Percentiles rank a stretch among this genome's conserved stretches.
These are phyloP conservation scores for Geum urbanum DNA, from an alignment of 306 rosid species.

Conservation along the genomic window DNA sequence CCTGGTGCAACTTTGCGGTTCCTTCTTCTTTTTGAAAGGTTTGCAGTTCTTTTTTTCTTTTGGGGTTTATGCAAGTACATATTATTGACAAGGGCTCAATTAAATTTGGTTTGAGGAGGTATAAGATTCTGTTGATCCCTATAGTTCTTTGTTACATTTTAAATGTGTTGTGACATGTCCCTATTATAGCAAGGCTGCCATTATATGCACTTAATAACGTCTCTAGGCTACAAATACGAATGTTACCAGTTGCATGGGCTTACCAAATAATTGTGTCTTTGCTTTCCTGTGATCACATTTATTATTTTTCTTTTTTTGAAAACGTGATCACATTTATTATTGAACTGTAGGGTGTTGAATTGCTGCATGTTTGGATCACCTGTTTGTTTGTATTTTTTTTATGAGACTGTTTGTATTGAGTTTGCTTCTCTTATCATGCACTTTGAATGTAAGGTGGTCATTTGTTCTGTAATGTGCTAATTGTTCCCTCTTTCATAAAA, in stretches of 20 bases:
- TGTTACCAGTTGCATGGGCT: not conserved
- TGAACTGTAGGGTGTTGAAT: not conserved
- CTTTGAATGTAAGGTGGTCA: not conserved
- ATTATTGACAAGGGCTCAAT: not conserved
- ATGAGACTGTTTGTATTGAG: too few relatives aligned
- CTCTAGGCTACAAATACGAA: conserved; percentile 8
- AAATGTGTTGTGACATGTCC: not conserved
- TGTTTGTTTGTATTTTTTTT: too few relatives aligned
- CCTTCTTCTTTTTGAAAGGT: too few relatives aligned
- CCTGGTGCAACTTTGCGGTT: conserved; percentile 5
- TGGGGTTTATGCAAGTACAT: not conserved
- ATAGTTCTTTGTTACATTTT: conserved; percentile 5
- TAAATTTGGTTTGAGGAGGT: not conserved
- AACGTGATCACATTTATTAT: too few relatives aligned
- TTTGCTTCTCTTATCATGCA: not conserved
- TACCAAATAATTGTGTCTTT: conserved; percentile 16
- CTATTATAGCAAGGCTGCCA: not conserved
- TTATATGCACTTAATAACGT: not conserved
- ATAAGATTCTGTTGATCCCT: not conserved
- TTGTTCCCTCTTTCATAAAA: too few relatives aligned
- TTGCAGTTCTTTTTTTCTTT: not conserved
- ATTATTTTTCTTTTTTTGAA: too few relatives aligned
- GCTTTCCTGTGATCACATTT: conserved; percentile 2
- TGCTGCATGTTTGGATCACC: not conserved
- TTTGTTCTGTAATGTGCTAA: not conserved